Base-by-base conservation (phyloP, 139 green algal species). In the Chlamydomonas applanata region DNA sequence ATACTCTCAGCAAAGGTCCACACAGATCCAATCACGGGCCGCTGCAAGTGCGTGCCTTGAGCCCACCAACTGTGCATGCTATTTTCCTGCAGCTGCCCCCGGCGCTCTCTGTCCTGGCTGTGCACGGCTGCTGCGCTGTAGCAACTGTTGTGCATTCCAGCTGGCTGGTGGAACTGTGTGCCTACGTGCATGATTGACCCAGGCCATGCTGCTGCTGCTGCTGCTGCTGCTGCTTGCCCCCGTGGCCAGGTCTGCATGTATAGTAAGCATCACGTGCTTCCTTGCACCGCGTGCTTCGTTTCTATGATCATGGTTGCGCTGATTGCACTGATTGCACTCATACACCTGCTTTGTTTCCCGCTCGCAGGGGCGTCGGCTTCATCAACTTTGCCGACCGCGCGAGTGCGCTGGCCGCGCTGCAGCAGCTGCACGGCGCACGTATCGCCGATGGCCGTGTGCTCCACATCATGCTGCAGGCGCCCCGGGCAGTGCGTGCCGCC, bases 331-430 rank as follows among this genome's bases (percentile, higher is more conserved):
- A n/a, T n/a, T 49, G 40, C 11, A 11, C 40, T 11, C 40, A 7
- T 49, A 49, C 40, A 49, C 40, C 40, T 11, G 7, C 40, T 11
- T 49, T 11, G 40, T n/a, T n/a, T n/a, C 7, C 40, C 40, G 11
- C 40, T 11, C 40, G 87, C 66, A 83, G 74, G 57, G 88, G 88
- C 30, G 81, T 93, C 0, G 88, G 86, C 4, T 93, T 93, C 71
- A 83, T 93, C 29, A 93, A 91, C 74, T 93, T 86, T 60, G 65
- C 36, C 13, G 79, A 85, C 67, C 36, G 24, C 1, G 59, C 77
- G 25, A 71, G 69, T 0, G 89, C 86, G 14, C 49, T 60, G n/a
- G 57, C 52, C 36, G 86, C 86, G 3, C 69, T 89, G 20, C 54
- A 82, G 29, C 44, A 73, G n/a, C 73, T 92, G 79, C 80, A 87